Percentiles rank a stretch among this genome's conserved stretches.
phyloP scores from a whole-genome alignment of 192 early-diverging fungal genomes.

The Coemansia sp. region DNA sequence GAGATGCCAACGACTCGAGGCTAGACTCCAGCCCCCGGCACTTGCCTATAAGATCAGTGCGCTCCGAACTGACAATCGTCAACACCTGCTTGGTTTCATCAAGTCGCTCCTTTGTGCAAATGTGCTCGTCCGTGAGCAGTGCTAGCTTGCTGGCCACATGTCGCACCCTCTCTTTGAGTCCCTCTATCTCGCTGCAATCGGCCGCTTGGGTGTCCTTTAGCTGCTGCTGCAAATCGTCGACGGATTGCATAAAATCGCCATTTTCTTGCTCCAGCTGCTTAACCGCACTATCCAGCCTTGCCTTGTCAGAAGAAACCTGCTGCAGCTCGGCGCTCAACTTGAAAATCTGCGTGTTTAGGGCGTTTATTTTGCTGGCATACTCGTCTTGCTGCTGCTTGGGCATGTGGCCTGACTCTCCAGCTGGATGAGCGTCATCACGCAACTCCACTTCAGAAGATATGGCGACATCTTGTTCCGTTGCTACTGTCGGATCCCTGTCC shows the following conservation, averaged over 20 bases:
- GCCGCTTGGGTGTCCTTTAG: background rate
- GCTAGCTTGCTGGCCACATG: background rate
- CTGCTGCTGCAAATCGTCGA: slow-evolving; percentile 5
- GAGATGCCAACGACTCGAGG: background rate
- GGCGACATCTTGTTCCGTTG: background rate
- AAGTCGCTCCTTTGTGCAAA: background rate
- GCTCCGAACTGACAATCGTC: background rate
- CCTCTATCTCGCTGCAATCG: background rate
- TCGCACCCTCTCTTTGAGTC: slow-evolving; percentile 1
- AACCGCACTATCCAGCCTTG: background rate
- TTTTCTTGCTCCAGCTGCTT: slow-evolving; percentile 3
- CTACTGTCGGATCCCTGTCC: too few species aligned
- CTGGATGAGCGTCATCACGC: background rate
- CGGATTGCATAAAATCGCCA: background rate
- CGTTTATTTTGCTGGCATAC: background rate
- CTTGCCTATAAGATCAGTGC: background rate
- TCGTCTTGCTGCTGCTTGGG: background rate
- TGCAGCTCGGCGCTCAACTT: slow-evolving; percentile 11
- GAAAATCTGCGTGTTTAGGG: slow-evolving; percentile 14
- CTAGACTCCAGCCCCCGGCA: slow-evolving; percentile 3
- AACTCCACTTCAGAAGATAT: background rate
- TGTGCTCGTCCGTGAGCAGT: background rate
- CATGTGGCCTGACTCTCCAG: background rate
- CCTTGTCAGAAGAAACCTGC: slow-evolving; percentile 3
- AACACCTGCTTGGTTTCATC: slow-evolving; percentile 1